Evolutionary conservation across 306 rosid genomes (phyloP).

Genomic region (Quercus robur): DNA sequence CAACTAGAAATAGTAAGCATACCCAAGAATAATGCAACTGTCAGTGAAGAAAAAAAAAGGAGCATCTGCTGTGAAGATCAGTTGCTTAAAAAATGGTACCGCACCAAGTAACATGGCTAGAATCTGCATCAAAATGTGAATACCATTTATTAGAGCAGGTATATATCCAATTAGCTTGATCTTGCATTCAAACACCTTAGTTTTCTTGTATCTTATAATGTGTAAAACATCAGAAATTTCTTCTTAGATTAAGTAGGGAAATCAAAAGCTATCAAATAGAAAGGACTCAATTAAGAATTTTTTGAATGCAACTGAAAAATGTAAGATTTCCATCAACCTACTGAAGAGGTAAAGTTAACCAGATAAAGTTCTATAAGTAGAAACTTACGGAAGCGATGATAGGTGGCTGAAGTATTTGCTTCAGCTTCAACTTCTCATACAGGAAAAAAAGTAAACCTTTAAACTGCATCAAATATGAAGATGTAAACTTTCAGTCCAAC

Average conservation of each 20-base stretch:
- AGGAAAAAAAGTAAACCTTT: conserved; percentile 28
- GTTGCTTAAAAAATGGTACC: conserved; percentile 64
- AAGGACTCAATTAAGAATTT: neutral
- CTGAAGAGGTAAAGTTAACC: neutral
- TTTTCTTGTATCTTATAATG: neutral
- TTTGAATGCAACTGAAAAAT: neutral
- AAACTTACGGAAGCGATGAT: conserved; percentile 93
- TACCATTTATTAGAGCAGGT: neutral
- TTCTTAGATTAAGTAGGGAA: neutral
- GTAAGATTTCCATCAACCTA: neutral
- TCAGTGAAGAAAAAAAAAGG: conserved; percentile 94
- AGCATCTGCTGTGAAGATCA: conserved; percentile 76
- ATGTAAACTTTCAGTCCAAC: neutral
- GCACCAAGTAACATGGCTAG: conserved; percentile 87
- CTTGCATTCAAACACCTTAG: neutral
- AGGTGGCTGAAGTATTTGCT: conserved; percentile 93
- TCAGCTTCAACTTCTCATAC: conserved; percentile 82
- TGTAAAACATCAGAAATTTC: neutral
- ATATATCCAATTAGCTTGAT: neutral
- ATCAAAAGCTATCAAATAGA: neutral
- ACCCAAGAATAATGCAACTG: conserved; percentile 99
- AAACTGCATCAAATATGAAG: conserved; percentile 53
- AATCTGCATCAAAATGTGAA: conserved; percentile 49
- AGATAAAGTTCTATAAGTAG: conserved; percentile 3
- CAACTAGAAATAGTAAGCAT: conserved; percentile 16